phyloP scores from a whole-genome alignment of 2,329 filamentous ascomycete species.

The Stagonosporopsis cucurbitacearum region DNA sequence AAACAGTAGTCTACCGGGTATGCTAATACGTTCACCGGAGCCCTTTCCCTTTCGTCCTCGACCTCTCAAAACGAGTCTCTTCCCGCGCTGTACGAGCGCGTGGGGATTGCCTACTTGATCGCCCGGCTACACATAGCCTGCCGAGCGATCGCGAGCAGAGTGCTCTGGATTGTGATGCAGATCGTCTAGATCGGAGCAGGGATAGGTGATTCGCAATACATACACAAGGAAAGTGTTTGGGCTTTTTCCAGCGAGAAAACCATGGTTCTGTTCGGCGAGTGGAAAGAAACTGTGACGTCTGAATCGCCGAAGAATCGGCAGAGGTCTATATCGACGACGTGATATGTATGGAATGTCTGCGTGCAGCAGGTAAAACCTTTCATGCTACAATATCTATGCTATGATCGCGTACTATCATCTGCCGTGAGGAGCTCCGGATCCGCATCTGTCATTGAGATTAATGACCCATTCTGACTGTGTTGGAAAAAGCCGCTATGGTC shows the following conservation, averaged over 20 bases:
- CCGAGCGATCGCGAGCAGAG: background rate
- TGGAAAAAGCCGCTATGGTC: background rate
- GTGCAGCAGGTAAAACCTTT: background rate
- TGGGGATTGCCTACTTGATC: background rate
- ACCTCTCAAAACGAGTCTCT: background rate
- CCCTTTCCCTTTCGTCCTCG: background rate
- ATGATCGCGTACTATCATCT: background rate
- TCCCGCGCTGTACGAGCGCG: background rate
- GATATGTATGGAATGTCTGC: background rate
- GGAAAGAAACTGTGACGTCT: background rate
- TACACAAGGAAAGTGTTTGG: no score
- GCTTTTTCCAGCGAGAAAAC: background rate
- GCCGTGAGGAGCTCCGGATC: background rate
- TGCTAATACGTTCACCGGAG: slow-evolving; percentile 7
- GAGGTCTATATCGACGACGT: background rate
- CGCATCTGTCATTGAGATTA: background rate
- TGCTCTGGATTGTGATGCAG: background rate
- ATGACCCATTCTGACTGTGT: background rate
- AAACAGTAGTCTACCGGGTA: slow-evolving; percentile 8
- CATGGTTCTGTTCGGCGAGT: background rate
- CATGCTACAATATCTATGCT: background rate
- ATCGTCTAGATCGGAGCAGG: background rate
- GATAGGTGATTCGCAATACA: background rate
- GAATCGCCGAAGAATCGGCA: background rate
- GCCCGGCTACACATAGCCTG: background rate